Percentiles rank a stretch among this genome's conserved stretches.
phyloP scores from a whole-genome alignment of 345 rosid species.

The Trapa incisa region DNA sequence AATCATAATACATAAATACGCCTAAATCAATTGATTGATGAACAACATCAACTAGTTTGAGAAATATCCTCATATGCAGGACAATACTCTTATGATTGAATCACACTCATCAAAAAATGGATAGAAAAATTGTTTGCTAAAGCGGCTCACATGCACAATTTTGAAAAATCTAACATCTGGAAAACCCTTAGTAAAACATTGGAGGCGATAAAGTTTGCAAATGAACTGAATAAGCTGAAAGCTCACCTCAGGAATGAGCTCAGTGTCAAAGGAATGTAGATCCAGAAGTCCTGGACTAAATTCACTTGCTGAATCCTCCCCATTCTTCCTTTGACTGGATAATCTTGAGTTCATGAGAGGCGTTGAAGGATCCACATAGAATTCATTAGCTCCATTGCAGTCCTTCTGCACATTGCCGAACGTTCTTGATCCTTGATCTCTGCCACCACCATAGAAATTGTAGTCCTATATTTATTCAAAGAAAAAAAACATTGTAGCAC shows the following conservation, averaged over 20 bases:
- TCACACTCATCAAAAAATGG: background rate
- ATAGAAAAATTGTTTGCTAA: background rate
- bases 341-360: conserved; percentile 64
- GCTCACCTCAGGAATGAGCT: conserved; percentile 87
- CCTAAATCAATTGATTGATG: background rate
- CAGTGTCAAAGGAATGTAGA: conserved; percentile 93
- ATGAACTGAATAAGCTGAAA: background rate
- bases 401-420: conserved; percentile 56
- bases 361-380: conserved; percentile 54
- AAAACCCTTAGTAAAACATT: background rate
- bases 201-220: background rate
- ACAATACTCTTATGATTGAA: background rate
- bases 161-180: background rate
- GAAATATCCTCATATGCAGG: background rate
- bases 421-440: conserved; percentile 52
- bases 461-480: conserved; percentile 43
- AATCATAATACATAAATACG: background rate
- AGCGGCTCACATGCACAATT: background rate
- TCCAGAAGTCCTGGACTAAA: conserved; percentile 95
- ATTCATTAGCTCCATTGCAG: conserved; percentile 52
- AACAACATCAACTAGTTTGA: background rate
- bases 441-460: conserved; percentile 51
- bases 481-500: background rate
- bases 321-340: conserved; percentile 49
- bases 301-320: conserved; percentile 57